Evolutionary conservation across 2,329 filamentous ascomycete species (phyloP), one percentile per base, ranked within the genome.

Genomic region (Hypoxylon sp.): DNA sequence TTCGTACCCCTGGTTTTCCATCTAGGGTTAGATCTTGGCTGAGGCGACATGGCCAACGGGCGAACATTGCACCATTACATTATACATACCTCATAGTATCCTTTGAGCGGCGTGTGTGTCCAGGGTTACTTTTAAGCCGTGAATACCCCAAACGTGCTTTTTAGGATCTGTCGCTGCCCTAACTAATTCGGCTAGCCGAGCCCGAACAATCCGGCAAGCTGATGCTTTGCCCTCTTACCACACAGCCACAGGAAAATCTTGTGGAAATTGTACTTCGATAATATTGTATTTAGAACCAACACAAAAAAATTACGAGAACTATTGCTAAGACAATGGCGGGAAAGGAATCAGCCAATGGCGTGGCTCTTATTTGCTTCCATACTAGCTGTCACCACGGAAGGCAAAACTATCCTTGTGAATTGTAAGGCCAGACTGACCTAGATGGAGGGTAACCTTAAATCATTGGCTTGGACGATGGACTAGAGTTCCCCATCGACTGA

Each of bases 51-150:
- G 31, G 37, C 60, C 63, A 67, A 63, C 58, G 24, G 62, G 50
- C 37, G 66, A 69, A 59, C 55, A 64, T 62, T 71, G 63, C 56
- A 61, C 68, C 56, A 58, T 63, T 56, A 58, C 50, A 57, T 22
- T 22, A 22, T 22, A 22, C 19, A 22, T 22, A 22, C n/a, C n/a
- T n/a, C 19, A 22, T 22, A 22, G 19, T 22, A 22, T 68, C 1
- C 2, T 31, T 31, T 39, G 35, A 65, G 53, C 42, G 57, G 56
- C 56, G 60, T 67, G 53, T 53, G 57, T 44, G 47, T 62, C 57
- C 58, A 70, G 64, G 70, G 61, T 71, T 58, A 17, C 61, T 68
- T 65, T 72, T 72, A 71, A 72, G 71, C 71, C 69, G 71, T 63
- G 50, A 48, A 66, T 72, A 72, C 65, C 71, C 68, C 66, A 70